Evolutionary conservation across 768 basidiomycete genomes (phyloP).

Genomic region (Austroboletus festivus): DNA sequence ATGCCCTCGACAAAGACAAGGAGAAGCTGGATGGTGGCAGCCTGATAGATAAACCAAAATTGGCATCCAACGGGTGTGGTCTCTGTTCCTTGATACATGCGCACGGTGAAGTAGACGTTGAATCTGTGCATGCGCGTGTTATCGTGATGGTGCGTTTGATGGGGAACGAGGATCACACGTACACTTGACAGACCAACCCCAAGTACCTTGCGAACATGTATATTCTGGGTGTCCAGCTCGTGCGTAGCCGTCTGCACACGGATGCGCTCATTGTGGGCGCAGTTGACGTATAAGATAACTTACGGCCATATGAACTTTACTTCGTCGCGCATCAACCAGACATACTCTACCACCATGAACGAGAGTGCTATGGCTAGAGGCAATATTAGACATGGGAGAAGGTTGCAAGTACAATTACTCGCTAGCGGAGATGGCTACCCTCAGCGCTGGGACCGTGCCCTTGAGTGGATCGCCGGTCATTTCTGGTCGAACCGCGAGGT

Average conservation of each 20-base stretch:
- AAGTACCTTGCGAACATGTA: constrained; percentile 16
- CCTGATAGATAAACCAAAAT: constrained; percentile 19
- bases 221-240: constrained; percentile 4
- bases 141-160: background rate
- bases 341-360: constrained; percentile 17
- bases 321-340: constrained; percentile 15
- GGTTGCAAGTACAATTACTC: background rate
- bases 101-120: constrained; percentile 19
- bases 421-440: constrained; percentile 15
- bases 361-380: constrained; percentile 3
- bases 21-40: constrained; percentile 11
- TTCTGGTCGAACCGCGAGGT: background rate
- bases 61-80: constrained; percentile 9
- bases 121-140: constrained; percentile 8
- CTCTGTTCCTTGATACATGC: constrained; percentile 14
- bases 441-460: constrained; percentile 1
- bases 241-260: constrained; percentile 6
- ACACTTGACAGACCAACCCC: constrained; percentile 20
- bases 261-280: background rate
- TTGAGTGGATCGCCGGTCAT: background rate
- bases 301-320: constrained; percentile 20
- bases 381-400: background rate
- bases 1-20: constrained; percentile 9
- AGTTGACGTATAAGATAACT: background rate
- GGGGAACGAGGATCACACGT: background rate